phyloP scores from a whole-genome alignment of 495 filamentous ascomycete species.

The Aspergillus campestris region DNA sequence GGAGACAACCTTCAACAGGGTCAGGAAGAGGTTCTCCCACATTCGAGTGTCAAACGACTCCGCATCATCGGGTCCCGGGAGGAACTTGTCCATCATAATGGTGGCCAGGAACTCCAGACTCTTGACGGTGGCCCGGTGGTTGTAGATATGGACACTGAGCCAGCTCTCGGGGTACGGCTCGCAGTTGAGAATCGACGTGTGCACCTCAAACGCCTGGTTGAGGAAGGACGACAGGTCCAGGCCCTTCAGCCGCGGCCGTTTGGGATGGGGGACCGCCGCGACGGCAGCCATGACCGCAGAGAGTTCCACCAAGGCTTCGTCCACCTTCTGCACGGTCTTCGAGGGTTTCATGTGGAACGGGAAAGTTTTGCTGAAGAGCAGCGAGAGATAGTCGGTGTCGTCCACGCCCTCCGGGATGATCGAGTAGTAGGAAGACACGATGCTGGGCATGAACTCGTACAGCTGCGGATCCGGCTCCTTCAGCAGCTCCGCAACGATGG shows the following conservation, averaged over 20 bases:
- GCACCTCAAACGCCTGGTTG: constrained; percentile 62
- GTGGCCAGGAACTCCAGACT: constrained; percentile 76
- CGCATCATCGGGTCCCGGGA: constrained; percentile 85
- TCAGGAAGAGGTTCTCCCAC: constrained; percentile 89
- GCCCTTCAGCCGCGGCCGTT: constrained; percentile 53
- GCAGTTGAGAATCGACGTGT: constrained; percentile 80
- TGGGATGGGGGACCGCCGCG: constrained; percentile 52
- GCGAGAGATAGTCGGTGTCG: constrained; percentile 61
- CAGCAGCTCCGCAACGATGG: constrained; percentile 78
- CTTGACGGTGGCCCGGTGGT: constrained; percentile 85
- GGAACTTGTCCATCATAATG: constrained; percentile 66
- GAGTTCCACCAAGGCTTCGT: constrained; percentile 85
- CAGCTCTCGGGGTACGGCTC: constrained; percentile 85
- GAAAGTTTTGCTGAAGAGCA: constrained; percentile 84
- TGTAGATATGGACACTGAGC: constrained; percentile 90
- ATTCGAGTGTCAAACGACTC: constrained; percentile 87
- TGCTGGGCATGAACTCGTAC: constrained; percentile 81
- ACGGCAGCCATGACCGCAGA: constrained; percentile 79
- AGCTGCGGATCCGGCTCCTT: constrained; percentile 70
- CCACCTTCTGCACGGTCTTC: constrained; percentile 55
- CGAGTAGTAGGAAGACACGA: constrained; percentile 78
- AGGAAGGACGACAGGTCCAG: constrained; percentile 69
- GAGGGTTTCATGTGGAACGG: constrained; percentile 75
- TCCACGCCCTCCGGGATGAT: constrained; percentile 57
- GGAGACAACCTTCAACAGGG: constrained; percentile 79